Evolutionary conservation across 305 asterid genomes (phyloP).

Genomic region (Fraxinus angustifolia): DNA sequence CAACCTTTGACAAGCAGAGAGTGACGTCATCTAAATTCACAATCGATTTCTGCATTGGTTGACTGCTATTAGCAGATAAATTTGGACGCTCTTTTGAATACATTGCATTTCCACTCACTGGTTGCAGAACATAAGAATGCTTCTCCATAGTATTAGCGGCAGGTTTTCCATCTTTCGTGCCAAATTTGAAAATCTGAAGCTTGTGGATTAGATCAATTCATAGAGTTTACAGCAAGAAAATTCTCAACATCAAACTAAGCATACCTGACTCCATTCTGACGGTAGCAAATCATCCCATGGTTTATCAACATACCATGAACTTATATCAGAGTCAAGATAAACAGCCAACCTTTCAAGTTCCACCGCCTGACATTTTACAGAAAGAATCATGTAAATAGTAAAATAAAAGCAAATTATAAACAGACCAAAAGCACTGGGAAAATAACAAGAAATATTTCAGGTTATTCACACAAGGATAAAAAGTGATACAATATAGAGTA

Average conservation of each 20-base stretch:
- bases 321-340: constrained; percentile 82
- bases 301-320: constrained; percentile 70
- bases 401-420: constrained; percentile 13
- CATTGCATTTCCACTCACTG: constrained; percentile 88
- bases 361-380: constrained; percentile 53
- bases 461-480: not conserved
- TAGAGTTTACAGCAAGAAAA: constrained; percentile 22
- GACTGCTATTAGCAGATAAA: constrained; percentile 48
- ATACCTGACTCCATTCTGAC: constrained; percentile 84
- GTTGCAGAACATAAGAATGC: constrained; percentile 78
- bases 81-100: constrained; percentile 70
- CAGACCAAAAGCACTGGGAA: not conserved
- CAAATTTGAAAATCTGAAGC: constrained; percentile 74
- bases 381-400: constrained; percentile 14
- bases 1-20: constrained; percentile 87
- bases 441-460: not conserved
- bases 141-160: constrained; percentile 42
- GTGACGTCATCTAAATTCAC: constrained; percentile 92
- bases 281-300: constrained; percentile 82
- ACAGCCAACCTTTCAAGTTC: constrained; percentile 86
- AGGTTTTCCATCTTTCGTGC: constrained; percentile 76
- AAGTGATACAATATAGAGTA: not conserved
- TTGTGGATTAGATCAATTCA: constrained; percentile 21
- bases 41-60: constrained; percentile 70
- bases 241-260: constrained; percentile 19